Percentiles rank a stretch among this genome's conserved stretches.
Evolutionary conservation across 257 asterid genomes (phyloP).

Genomic region (Fraxinus quadrangulata): DNA sequence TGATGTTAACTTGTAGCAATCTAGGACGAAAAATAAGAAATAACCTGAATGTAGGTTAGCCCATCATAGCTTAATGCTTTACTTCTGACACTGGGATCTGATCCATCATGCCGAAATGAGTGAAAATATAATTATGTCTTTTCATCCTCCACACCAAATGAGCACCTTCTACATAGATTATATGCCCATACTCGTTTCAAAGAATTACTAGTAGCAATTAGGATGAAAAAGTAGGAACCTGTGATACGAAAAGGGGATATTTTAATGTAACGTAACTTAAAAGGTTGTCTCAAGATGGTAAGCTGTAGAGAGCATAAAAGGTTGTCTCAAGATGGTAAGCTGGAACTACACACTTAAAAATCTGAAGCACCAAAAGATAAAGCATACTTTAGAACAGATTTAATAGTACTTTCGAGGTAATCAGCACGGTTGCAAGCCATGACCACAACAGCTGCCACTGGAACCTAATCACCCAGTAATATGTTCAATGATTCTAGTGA

Average conservation of each 20-base stretch:
- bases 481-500: constrained; percentile 28
- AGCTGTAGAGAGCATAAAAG: constrained; percentile 32
- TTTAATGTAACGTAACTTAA: constrained; percentile 60
- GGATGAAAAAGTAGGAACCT: constrained; percentile 45
- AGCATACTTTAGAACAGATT: constrained; percentile 78
- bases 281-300: constrained; percentile 24
- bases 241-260: constrained; percentile 93
- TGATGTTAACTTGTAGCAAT: constrained; percentile 13
- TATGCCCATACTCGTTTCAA: constrained; percentile 20
- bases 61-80: constrained; percentile 82
- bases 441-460: constrained; percentile 92
- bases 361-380: constrained; percentile 19
- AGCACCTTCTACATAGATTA: constrained; percentile 19
- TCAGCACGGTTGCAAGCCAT: constrained; percentile 99
- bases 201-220: constrained; percentile 16
- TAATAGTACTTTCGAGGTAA: constrained; percentile 85
- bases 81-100: constrained; percentile 71
- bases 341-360: constrained; percentile 18
- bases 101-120: constrained; percentile 70
- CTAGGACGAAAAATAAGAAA: constrained; percentile 20
- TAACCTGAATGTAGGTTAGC: constrained; percentile 90
- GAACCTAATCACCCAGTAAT: constrained; percentile 56
- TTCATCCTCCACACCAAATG: constrained; percentile 16
- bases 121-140: constrained; percentile 18
- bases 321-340: constrained; percentile 27